Percentiles rank a stretch among this genome's conserved stretches.
Conservation (phyloP, 2,329 filamentous ascomycete species). For the Colletotrichum kahawae region DNA sequence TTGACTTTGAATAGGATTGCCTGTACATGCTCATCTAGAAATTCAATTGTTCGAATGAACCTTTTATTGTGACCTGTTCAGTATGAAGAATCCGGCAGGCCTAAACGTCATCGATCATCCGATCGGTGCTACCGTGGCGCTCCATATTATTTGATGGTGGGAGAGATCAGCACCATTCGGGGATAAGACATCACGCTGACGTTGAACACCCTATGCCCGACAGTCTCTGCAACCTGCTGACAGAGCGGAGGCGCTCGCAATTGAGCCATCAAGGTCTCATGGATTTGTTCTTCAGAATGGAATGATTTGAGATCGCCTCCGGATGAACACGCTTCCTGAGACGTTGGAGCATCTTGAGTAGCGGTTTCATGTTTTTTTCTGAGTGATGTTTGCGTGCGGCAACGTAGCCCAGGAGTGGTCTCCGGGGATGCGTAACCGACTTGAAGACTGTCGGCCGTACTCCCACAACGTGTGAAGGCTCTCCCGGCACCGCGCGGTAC, state of each 20-base stretch:
- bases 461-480: not conserved
- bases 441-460: not conserved
- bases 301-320: not conserved
- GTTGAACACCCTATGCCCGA: not conserved
- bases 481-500: not conserved
- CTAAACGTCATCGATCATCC: constrained; percentile 11
- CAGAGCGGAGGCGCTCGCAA: not conserved
- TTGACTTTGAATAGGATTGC: not conserved
- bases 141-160: not conserved
- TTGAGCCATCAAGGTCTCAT: not conserved
- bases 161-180: not conserved
- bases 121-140: not conserved
- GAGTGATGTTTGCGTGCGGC: not conserved
- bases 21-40: not conserved
- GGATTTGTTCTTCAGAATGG: not conserved
- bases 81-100: not conserved
- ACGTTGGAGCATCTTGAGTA: not conserved
- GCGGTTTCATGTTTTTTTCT: not conserved
- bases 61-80: not conserved
- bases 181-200: not conserved
- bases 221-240: not conserved
- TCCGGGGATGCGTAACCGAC: not conserved
- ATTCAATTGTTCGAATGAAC: too few relatives aligned
- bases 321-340: not conserved
- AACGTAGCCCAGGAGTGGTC: not conserved